Percentiles rank a stretch among this genome's conserved stretches.
These are phyloP conservation scores for Pythium chondricola DNA, from an alignment of 352 stramenopile species.

Conservation along the genomic window DNA sequence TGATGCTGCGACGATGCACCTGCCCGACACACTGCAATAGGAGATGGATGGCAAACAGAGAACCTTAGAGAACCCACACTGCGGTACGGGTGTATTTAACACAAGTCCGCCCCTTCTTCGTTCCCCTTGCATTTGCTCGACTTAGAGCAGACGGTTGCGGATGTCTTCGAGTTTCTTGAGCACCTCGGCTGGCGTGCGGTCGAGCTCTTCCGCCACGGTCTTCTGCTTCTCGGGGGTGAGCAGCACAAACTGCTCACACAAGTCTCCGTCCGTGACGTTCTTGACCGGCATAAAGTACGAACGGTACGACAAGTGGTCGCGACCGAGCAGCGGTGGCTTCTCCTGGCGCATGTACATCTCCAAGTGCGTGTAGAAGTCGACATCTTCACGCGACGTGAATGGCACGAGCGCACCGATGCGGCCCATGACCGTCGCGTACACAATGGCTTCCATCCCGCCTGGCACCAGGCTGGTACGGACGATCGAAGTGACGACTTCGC, in stretches of 20 bases:
- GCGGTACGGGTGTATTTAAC: neutral
- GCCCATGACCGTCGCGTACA: conserved; percentile 97
- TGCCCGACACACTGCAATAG: conserved; percentile 23
- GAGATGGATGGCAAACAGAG: neutral
- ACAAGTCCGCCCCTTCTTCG: neutral
- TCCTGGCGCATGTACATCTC: conserved; percentile 95
- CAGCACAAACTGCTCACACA: conserved; percentile 95
- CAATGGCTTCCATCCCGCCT: conserved; percentile 93
- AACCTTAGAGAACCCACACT: neutral
- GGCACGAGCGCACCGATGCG: conserved; percentile 95
- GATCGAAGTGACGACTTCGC: conserved; percentile 98
- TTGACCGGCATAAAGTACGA: conserved; percentile 98
- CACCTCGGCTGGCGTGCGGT: conserved; percentile 94
- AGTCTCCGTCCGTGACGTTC: conserved; percentile 97
- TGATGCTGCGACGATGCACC: conserved; percentile 33
- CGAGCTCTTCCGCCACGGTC: conserved; percentile 94
- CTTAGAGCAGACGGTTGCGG: conserved; percentile 94
- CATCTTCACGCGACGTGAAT: conserved; percentile 94
- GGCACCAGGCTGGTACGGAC: conserved; percentile 93
- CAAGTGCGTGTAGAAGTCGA: conserved; percentile 98
- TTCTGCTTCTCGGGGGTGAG: conserved; percentile 93
- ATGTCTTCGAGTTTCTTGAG: conserved; percentile 99
- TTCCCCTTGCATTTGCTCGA: neutral
- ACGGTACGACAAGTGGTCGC: conserved; percentile 96
- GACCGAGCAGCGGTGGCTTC: conserved; percentile 88